Evolutionary conservation across 192 early-diverging fungal genomes (phyloP).

Genomic region (Neocallimastix lanati): DNA sequence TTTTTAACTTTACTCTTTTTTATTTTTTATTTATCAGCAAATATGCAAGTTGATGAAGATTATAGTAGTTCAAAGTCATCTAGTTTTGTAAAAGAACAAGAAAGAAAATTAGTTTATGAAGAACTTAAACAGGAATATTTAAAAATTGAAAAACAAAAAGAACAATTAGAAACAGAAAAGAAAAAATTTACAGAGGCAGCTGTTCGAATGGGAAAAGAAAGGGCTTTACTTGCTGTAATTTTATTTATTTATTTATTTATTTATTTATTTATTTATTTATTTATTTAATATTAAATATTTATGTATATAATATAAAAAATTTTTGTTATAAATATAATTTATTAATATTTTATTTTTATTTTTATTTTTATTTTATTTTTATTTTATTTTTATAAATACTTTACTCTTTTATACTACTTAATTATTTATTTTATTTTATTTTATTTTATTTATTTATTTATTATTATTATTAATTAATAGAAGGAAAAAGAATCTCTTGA

Average conservation of each 20-base stretch:
- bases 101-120: neutral
- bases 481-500: neutral
- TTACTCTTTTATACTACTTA: no score
- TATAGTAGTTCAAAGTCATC: neutral
- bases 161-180: neutral
- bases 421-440: no score
- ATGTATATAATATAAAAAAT: no score
- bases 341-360: no score
- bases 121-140: neutral
- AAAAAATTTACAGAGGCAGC: neutral
- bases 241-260: no score
- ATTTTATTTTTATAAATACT: no score
- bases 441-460: neutral
- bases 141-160: neutral
- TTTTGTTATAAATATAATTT: no score
- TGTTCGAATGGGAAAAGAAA: neutral
- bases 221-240: neutral
- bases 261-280: neutral
- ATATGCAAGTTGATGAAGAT: neutral
- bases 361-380: no score
- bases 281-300: no score
- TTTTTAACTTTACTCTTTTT: no score
- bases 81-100: neutral
- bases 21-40: no score
- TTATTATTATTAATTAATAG: neutral